Conservation (phyloP, 768 basidiomycete species). For the Boletus patriciae region DNA sequence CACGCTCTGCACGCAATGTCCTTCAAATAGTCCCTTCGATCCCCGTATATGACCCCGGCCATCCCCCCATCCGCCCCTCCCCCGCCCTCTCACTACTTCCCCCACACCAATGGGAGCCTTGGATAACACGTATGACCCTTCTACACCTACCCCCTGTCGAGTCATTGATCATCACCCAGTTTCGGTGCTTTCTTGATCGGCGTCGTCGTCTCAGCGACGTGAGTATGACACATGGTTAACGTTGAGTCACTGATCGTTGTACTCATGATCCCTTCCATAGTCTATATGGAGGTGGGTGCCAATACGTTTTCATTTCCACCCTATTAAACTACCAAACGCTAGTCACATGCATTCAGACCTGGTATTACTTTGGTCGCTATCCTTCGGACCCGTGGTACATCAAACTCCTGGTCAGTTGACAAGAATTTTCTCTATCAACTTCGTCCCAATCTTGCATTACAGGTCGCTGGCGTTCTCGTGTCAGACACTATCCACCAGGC, state of each 20-base stretch:
- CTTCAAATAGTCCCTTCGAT: conserved; percentile 18
- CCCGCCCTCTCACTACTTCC: not conserved
- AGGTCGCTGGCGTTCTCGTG: conserved; percentile 54
- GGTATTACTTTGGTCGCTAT: conserved; percentile 53
- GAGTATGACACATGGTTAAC: conserved; percentile 27
- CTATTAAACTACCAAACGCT: conserved; percentile 1
- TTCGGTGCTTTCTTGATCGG: conserved; percentile 57
- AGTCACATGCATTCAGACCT: conserved; percentile 61
- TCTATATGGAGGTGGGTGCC: conserved; percentile 48
- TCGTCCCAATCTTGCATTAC: not conserved
- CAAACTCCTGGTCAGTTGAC: conserved; percentile 44
- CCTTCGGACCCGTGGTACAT: conserved; percentile 53
- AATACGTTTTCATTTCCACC: not conserved
- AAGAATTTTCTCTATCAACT: not conserved
- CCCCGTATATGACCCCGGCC: not conserved
- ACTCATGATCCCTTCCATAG: conserved; percentile 29
- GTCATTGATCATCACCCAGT: conserved; percentile 28
- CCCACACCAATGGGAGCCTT: conserved; percentile 22
- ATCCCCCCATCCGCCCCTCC: not conserved
- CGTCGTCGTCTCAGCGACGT: conserved; percentile 53
- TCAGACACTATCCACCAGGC: conserved; percentile 59
- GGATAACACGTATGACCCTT: conserved; percentile 39
- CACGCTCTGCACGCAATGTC: conserved; percentile 10
- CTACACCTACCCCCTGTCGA: not conserved
- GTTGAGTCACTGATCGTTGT: not conserved